Conservation (phyloP, 306 rosid genomes). For the Prunus mongolica region DNA sequence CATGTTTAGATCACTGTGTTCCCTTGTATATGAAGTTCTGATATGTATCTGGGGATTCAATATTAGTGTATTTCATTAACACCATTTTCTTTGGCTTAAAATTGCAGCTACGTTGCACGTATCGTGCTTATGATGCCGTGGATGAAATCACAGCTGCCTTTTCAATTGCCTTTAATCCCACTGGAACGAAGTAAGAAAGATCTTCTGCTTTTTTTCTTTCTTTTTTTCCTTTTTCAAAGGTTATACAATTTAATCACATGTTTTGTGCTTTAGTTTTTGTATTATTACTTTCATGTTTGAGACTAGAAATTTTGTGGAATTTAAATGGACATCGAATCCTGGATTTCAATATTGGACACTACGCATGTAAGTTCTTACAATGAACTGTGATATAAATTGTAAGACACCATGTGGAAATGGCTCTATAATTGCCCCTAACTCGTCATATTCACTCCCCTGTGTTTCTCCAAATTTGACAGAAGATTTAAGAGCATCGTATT, state of each 20-base stretch:
- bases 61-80: conserved; percentile 15
- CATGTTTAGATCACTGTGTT: neutral
- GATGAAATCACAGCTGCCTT: conserved; percentile 92
- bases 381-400: neutral
- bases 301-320: neutral
- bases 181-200: conserved; percentile 71
- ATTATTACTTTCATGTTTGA: neutral
- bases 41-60: conserved; percentile 11
- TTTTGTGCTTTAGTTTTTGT: conserved; percentile 2
- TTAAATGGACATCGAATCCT: neutral
- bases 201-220: neutral
- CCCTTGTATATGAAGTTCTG: neutral
- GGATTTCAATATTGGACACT: neutral
- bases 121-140: conserved; percentile 95
- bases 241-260: neutral
- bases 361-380: neutral
- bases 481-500: conserved; percentile 1
- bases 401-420: conserved; percentile 4
- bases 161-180: conserved; percentile 86
- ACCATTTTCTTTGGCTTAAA: conserved; percentile 19
- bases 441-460: neutral
- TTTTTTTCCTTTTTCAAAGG: neutral
- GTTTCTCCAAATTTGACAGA: neutral
- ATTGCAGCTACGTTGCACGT: conserved; percentile 89
- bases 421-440: neutral